Base-by-base conservation (phyloP, 1,139 yeast genomes). In the Pichia kudriavzevii region DNA sequence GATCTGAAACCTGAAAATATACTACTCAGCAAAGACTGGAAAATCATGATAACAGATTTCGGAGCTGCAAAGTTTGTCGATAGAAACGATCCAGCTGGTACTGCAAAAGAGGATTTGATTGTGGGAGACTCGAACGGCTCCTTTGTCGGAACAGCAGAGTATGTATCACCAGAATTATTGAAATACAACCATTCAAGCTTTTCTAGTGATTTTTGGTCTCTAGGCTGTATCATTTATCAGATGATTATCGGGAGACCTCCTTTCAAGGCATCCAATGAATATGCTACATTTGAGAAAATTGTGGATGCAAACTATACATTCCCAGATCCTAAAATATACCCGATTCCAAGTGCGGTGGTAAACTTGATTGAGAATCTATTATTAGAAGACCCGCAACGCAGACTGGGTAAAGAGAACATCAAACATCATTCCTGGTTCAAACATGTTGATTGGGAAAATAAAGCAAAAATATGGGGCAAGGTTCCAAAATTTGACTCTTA, bases 401-500 rank as follows among this genome's bases (percentile, higher is more conserved):
- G 98, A 49, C 68, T 77, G 28, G 65, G 77, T 1, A 64, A 84
- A 16, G 63, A 61, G 3, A 73, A 72, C 42, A 73, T 91, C 30
- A 77, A 83, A 64, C 52, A 57, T n/a, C 94, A 87, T 53, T 70
- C 67, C 31, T 88, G 94, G 69, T 85, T 87, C 51, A 66, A 67
- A 31, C 67, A 65, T 5, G 59, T 80, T 7, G 68, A 83, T 44
- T 88, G 94, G 79, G 56, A 64, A 21, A 74, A 80, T 47, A 70
- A 71, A 41, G 70, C 72, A 31, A 61, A 61, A 42, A 67, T 91
- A 12, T 91, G 98, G 98, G 61, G 65, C 1, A 67, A 69, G 6
- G 82, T 82, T 1, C 98, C 98, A 1, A 79, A 75, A 47, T 59
- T 87, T 29, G 79, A 79, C 25, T 91, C 95, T 0, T 85, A 78